phyloP scores from a whole-genome alignment of 2,329 filamentous ascomycete genomes.

The Periconia sp. region DNA sequence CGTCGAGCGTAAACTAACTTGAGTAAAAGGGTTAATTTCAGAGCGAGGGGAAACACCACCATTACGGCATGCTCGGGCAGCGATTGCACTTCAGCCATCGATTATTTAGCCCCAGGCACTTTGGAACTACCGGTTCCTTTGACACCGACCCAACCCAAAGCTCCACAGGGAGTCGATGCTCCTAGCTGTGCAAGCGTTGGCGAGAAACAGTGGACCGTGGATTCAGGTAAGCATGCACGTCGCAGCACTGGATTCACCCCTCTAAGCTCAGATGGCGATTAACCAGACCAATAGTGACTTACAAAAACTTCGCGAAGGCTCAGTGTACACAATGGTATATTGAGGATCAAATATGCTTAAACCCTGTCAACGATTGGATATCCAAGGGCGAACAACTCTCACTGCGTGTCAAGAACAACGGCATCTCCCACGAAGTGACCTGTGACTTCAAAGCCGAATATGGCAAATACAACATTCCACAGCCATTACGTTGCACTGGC shows the following conservation, averaged over 20 bases:
- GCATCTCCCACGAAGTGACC: constrained; percentile 7
- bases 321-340: constrained; percentile 13
- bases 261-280: neutral
- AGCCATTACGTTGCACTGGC: constrained; percentile 12
- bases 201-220: constrained; percentile 9
- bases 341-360: constrained; percentile 6
- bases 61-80: constrained; percentile 11
- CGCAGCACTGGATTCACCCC: too few species aligned
- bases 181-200: constrained; percentile 11
- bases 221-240: constrained; percentile 3
- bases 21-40: constrained; percentile 6
- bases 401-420: constrained; percentile 13
- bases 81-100: constrained; percentile 11
- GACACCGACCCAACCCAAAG: constrained; percentile 10
- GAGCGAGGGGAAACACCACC: constrained; percentile 6
- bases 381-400: constrained; percentile 10
- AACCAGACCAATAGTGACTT: constrained; percentile 2
- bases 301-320: constrained; percentile 9
- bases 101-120: constrained; percentile 9
- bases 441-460: constrained; percentile 7
- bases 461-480: constrained; percentile 2
- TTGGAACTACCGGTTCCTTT: constrained; percentile 12
- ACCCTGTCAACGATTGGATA: constrained; percentile 1
- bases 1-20: neutral
- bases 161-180: constrained; percentile 8